Conservation (phyloP, 441 rosid species). For the Euphorbia celastroides region DNA sequence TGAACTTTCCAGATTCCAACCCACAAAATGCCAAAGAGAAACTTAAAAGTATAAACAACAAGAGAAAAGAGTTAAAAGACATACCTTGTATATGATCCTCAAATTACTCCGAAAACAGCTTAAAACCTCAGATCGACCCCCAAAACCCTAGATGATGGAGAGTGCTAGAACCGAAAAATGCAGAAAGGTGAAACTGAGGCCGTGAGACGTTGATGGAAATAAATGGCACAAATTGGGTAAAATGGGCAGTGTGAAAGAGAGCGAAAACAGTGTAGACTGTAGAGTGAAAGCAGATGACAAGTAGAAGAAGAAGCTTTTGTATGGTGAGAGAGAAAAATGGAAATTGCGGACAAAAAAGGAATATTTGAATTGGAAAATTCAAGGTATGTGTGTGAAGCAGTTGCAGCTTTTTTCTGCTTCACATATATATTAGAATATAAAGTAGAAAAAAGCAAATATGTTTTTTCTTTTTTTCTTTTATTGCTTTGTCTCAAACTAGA, state of each 20-base stretch:
- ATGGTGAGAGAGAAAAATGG: constrained; percentile 2
- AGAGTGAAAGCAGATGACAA: background rate
- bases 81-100: constrained; percentile 20
- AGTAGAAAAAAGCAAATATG: background rate
- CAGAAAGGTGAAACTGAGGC: background rate
- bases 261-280: constrained; percentile 3
- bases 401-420: constrained; percentile 42
- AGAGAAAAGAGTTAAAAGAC: constrained; percentile 4
- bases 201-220: background rate
- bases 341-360: constrained; percentile 17
- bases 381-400: constrained; percentile 31
- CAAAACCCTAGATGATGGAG: constrained; percentile 15
- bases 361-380: constrained; percentile 29
- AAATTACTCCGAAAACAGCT: constrained; percentile 17
- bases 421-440: constrained; percentile 14
- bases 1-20: background rate
- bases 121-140: constrained; percentile 25
- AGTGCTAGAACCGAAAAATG: constrained; percentile 4
- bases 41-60: background rate
- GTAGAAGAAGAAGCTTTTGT: constrained; percentile 19
- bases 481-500: background rate
- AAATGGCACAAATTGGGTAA: background rate
- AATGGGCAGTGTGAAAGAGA: background rate
- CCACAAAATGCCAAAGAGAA: background rate
- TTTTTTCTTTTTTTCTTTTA: background rate